Conservation (phyloP, 2,329 filamentous ascomycete genomes). For the Aspergillus sp. region DNA sequence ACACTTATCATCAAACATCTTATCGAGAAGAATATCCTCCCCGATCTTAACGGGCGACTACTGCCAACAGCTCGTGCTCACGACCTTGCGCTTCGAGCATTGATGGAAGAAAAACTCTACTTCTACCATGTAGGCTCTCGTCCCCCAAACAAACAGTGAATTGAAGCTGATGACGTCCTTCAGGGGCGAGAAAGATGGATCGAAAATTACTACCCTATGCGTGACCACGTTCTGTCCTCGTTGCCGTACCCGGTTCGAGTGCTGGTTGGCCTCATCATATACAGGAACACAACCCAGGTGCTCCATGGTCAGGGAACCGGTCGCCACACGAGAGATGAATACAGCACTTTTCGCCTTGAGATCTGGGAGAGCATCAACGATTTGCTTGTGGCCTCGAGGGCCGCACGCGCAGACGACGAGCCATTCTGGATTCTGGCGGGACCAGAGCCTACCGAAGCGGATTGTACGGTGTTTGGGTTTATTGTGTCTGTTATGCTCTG, state of each 20-base stretch:
- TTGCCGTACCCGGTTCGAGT: constrained; percentile 54
- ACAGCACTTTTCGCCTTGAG: constrained; percentile 45
- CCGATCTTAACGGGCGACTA: constrained; percentile 51
- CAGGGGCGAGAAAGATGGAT: constrained; percentile 56
- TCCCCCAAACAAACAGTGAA: too few relatives aligned
- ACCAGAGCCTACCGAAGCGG: constrained; percentile 54
- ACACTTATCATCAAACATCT: constrained; percentile 53
- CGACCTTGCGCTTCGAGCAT: constrained; percentile 52
- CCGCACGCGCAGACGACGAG: constrained; percentile 23
- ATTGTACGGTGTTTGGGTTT: constrained; percentile 59
- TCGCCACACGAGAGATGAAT: constrained; percentile 52
- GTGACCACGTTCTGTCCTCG: constrained; percentile 47
- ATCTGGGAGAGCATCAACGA: constrained; percentile 54
- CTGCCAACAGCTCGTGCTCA: constrained; percentile 38
- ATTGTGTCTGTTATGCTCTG: constrained; percentile 52
- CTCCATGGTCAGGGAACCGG: constrained; percentile 58
- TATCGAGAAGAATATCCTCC: constrained; percentile 38
- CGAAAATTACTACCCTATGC: constrained; percentile 59
- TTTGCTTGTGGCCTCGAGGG: constrained; percentile 39
- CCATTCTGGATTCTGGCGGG: constrained; percentile 61
- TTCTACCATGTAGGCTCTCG: constrained; percentile 50
- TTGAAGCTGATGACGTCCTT: neutral
- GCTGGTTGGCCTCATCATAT: constrained; percentile 51
- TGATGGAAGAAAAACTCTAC: constrained; percentile 61
- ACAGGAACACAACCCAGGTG: constrained; percentile 43